Evolutionary conservation across 2,329 filamentous ascomycete species (phyloP), one percentile per base, ranked within the genome.

Genomic region (Rhinocladiella similis): DNA sequence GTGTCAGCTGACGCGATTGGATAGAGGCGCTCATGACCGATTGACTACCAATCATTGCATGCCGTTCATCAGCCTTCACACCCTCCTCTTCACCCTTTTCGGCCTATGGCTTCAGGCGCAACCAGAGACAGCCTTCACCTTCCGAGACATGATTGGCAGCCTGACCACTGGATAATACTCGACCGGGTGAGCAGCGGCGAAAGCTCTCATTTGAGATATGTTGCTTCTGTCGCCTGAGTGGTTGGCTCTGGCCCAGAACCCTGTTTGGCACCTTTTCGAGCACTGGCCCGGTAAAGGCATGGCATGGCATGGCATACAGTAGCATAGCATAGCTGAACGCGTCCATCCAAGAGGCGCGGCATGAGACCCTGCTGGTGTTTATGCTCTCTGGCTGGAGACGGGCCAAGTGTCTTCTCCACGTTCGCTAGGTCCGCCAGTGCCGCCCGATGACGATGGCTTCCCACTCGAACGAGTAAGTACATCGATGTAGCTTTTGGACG

Each of bases 1-100:
- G 48, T 48, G 53, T 56, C 53, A 59, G 57, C 57, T 56, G 57
- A 59, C 53, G 19, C 53, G 46, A 59, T 59, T 59, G 57, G 57
- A 36, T 47, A 49, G 14, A 38, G 29, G 3, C 27, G 47, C 54
- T 36, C 54, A 57, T 57, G 54, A 57, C 54, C 54, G 43, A 22
- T 16, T 35, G 43, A 16, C 43, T 43, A 53, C 20, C 47, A 38
- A 52, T 22, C 39, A 33, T 22, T 18, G n/a, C 42, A 38, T 33
- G 20, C 39, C 20, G 20, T 22, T 38, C 54, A 50, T 27, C 50
- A 42, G 48, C 54, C 16, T 42, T 35, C 47, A 49, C 29, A 49
- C 47, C 47, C 27, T 35, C 45, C 14, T 27, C 22, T 22, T 27
- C 19, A 29, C 25, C 22, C 43, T 27, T 46, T 46, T 7, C 43